A percentile compares a stretch with the other conserved stretches of the same genome.
These are phyloP conservation scores for Stephanodiscus minutulus DNA, from an alignment of 108 stramenopile species.

Conservation along the genomic window DNA sequence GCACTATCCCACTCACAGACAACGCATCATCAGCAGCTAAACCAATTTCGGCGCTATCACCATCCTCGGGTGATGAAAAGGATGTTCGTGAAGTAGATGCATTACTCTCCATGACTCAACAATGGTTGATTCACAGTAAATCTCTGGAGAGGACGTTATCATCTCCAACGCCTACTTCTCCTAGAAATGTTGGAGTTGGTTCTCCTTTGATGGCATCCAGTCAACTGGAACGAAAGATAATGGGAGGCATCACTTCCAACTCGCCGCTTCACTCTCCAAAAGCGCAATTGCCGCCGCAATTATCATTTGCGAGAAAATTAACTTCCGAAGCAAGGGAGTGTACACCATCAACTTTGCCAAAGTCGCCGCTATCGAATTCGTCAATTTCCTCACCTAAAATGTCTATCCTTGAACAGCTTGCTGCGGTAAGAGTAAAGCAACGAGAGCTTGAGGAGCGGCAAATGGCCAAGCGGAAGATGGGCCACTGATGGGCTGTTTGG, in stretches of 20 bases:
- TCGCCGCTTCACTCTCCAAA: not conserved
- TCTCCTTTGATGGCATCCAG: slow-evolving; percentile 1
- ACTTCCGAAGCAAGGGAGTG: not conserved
- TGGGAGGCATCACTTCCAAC: slow-evolving; percentile 1
- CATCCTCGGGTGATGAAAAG: slow-evolving; percentile 3
- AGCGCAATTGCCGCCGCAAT: not conserved
- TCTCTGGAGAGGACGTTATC: too few species aligned
- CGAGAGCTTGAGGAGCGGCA: slow-evolving; percentile 1
- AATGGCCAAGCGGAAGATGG: not conserved
- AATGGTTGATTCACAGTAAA: too few species aligned
- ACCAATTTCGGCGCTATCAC: slow-evolving; percentile 6
- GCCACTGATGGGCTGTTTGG: not conserved
- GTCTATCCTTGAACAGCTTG: slow-evolving; percentile 26
- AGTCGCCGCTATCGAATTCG: not conserved
- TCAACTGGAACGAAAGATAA: not conserved
- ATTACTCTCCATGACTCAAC: slow-evolving; percentile 19
- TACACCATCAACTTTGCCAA: not conserved
- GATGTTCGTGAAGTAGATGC: slow-evolving; percentile 16
- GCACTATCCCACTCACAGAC: not conserved
- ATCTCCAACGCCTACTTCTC: not conserved
- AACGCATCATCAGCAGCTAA: too few species aligned
- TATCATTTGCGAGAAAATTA: not conserved
- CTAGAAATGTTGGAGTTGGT: not conserved
- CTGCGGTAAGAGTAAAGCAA: slow-evolving; percentile 25
- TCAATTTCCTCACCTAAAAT: not conserved